A percentile compares a stretch with the other conserved stretches of the same genome.
phyloP scores from a whole-genome alignment of 2,329 filamentous ascomycete species.

The Penicillium crustosum region DNA sequence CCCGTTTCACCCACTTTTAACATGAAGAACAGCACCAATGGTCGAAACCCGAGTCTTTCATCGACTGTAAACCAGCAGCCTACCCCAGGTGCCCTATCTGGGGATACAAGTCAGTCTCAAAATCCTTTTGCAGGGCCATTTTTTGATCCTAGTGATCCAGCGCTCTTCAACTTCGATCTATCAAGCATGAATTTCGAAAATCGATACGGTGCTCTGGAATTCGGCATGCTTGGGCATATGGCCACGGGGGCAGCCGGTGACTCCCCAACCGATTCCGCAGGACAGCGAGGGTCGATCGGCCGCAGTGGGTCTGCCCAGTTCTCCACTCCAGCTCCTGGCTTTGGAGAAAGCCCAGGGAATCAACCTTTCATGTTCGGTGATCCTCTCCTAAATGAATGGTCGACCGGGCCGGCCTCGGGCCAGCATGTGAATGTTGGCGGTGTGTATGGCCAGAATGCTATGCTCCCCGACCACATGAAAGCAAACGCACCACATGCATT shows the following conservation, averaged over 20 bases:
- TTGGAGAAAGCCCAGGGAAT: constrained; percentile 47
- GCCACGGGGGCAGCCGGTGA: constrained; percentile 84
- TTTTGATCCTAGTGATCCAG: constrained; percentile 89
- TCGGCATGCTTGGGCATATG: constrained; percentile 95
- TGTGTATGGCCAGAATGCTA: constrained; percentile 39
- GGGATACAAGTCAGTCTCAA: constrained; percentile 42
- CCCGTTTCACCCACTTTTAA: constrained; percentile 72
- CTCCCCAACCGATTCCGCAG: constrained; percentile 64
- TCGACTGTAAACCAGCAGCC: constrained; percentile 50
- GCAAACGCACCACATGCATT: constrained; percentile 56
- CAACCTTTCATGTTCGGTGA: constrained; percentile 50
- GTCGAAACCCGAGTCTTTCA: constrained; percentile 37
- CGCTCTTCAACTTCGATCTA: constrained; percentile 92
- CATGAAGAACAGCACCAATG: constrained; percentile 48
- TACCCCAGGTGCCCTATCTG: constrained; percentile 47
- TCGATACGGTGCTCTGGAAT: constrained; percentile 92
- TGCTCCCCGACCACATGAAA: constrained; percentile 45
- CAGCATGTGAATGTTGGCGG: constrained; percentile 37
- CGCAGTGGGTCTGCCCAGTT: constrained; percentile 44
- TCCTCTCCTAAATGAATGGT: constrained; percentile 48
- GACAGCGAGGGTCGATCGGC: constrained; percentile 49
- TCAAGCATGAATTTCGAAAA: constrained; percentile 94
- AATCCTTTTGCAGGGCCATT: constrained; percentile 57
- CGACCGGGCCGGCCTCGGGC: constrained; percentile 38
- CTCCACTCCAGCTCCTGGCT: constrained; percentile 42